Conservation (phyloP, 345 rosid genomes). For the Trapa incisa region DNA sequence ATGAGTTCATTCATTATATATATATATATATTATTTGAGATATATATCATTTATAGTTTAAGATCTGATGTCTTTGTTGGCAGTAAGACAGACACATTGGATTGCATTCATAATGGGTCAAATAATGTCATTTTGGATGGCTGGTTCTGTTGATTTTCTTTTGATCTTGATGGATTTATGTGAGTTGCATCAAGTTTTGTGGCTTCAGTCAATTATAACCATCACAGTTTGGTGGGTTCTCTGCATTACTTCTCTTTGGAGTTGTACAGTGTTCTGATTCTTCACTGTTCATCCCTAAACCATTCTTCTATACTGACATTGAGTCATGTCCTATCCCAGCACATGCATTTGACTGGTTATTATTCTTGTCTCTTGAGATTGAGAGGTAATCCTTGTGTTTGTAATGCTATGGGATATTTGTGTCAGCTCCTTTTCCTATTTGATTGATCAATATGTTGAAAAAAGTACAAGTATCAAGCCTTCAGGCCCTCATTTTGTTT, state of each 20-base stretch:
- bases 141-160: background rate
- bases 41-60: background rate
- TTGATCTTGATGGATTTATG: background rate
- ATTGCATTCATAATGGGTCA: background rate
- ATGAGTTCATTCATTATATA: background rate
- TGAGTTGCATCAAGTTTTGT: background rate
- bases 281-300: no score
- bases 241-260: background rate
- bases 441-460: no score
- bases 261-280: background rate
- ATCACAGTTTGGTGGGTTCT: background rate
- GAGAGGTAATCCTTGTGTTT: no score
- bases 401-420: no score
- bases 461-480: no score
- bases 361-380: no score
- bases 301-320: no score
- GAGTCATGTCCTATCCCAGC: no score
- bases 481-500: no score
- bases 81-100: constrained; percentile 5
- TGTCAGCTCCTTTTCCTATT: no score
- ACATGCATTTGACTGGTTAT: no score
- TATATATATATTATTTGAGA: background rate
- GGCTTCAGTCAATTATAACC: background rate
- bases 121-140: background rate
- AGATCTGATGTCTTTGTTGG: background rate